A percentile compares a stretch with the other conserved stretches of the same genome.
These are phyloP conservation scores for Stephania yunnanensis DNA, from an alignment of 164 flowering plant genomes.

Conservation along the genomic window DNA sequence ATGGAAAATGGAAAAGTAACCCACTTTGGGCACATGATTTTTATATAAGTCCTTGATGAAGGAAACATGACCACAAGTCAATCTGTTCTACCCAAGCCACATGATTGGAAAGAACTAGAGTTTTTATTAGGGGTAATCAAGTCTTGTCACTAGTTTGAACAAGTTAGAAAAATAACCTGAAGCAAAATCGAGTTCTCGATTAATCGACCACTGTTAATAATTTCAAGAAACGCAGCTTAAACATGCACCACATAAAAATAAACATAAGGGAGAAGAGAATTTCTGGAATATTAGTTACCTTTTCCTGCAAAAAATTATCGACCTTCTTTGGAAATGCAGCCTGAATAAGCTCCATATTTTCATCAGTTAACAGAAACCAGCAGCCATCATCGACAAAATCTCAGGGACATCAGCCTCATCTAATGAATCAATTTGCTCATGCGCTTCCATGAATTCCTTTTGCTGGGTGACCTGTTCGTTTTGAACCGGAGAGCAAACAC, in stretches of 20 bases:
- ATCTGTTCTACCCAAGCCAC: background rate
- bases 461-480: conserved; percentile 24
- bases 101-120: background rate
- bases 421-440: conserved; percentile 35
- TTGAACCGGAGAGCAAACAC: conserved; percentile 8
- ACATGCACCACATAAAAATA: background rate
- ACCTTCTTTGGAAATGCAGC: conserved; percentile 72
- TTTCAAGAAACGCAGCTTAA: background rate
- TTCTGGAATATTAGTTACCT: conserved; percentile 35
- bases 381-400: conserved; percentile 43
- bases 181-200: background rate
- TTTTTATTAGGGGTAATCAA: background rate
- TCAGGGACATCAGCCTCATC: conserved; percentile 47
- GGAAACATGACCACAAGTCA: background rate
- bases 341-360: conserved; percentile 66
- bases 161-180: background rate
- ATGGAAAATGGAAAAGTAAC: too few relatives aligned
- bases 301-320: conserved; percentile 43
- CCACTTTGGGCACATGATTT: too few relatives aligned
- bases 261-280: background rate
- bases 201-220: background rate
- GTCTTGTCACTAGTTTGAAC: background rate
- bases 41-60: background rate
- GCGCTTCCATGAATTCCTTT: conserved; percentile 23
- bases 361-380: conserved; percentile 69